Base-by-base conservation (phyloP, 345 rosid species). In the Acer campestre region DNA sequence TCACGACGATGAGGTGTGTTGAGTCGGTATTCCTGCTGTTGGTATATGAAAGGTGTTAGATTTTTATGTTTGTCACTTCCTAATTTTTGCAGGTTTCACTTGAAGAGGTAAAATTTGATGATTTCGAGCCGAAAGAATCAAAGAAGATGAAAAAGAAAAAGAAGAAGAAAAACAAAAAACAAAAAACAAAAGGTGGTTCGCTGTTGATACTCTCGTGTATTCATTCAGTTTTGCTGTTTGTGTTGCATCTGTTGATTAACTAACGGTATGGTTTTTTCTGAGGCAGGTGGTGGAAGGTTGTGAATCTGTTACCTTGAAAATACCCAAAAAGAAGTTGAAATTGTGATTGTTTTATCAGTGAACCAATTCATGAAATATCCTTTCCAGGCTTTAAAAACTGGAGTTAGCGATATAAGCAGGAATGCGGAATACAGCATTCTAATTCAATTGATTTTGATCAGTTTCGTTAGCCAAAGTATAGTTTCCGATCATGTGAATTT, bases 151-250 rank as follows among this genome's bases (percentile, higher is more conserved):
- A 82, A 22, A 84, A 74, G 11, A 72, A 83, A 61, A 84, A 83
- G 70, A 85, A 77, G 73, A 84, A 84, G 78, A 82, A 80, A 59
- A 83, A 75, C 68, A 85, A 88, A 80, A 59, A 83, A 75, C 68
- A 85, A 88, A 82, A 85, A 83, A 80, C 80, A 74, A 51, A 82
- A 83, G 92, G 90, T 86, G 69, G 77, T 77, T 61, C 61, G 4
- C 35, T 16, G 2, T 73, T 59, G 20, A 6, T 7, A 29, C 58
- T 11, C 56, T 71, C 56, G 38, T n/a, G 66, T 70, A 22, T 75
- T 62, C 59, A 22, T 75, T 66, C 59, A 44, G 38, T 75, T 69
- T 72, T 74, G 79, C 73, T 75, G 44, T 53, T 31, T 73, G 76
- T 76, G 66, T 64, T 81, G 61, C 67, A 10, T 70, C 42, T 27